Evolutionary conservation across 2,329 filamentous ascomycete genomes (phyloP).

Genomic region (Aspergillus ruber): DNA sequence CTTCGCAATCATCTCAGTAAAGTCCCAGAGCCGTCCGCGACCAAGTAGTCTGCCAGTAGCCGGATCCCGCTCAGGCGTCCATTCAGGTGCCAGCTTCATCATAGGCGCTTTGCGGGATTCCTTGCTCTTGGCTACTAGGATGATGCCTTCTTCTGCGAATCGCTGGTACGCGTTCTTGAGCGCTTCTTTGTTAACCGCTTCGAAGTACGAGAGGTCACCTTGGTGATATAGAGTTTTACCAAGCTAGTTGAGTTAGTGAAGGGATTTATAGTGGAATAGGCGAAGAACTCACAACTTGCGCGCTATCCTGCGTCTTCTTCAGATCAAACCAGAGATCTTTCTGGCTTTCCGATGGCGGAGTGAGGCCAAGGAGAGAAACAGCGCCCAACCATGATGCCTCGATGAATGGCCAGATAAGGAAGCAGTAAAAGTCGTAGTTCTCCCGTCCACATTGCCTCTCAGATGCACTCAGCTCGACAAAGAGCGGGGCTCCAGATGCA

Average conservation of each 20-base stretch:
- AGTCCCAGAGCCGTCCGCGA: constrained; percentile 78
- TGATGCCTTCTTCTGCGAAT: constrained; percentile 85
- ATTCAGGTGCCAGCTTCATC: constrained; percentile 65
- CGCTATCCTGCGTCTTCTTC: constrained; percentile 70
- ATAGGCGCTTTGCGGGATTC: constrained; percentile 39
- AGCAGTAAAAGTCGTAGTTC: constrained; percentile 98
- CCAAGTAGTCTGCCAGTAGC: constrained; percentile 57
- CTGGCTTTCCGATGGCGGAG: constrained; percentile 58
- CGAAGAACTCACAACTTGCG: constrained; percentile 60
- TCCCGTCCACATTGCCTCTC: constrained; percentile 77
- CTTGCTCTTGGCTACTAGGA: constrained; percentile 64
- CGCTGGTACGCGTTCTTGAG: constrained; percentile 86
- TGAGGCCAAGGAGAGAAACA: constrained; percentile 78
- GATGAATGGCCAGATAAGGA: constrained; percentile 96
- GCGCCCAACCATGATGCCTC: constrained; percentile 90
- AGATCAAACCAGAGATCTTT: constrained; percentile 72
- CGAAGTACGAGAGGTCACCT: constrained; percentile 93
- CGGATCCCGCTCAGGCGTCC: constrained; percentile 63
- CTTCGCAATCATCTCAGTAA: constrained; percentile 79
- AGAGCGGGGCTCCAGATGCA: constrained; percentile 51
- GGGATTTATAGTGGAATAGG: neutral
- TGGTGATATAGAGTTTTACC: constrained; percentile 97
- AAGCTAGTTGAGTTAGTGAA: constrained; percentile 46
- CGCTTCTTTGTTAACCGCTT: constrained; percentile 97
- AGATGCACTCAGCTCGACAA: constrained; percentile 65